Evolutionary conservation across 2,329 filamentous ascomycete species (phyloP), one percentile per base, ranked within the genome.

Genomic region (Penicillium fuscoglaucum): DNA sequence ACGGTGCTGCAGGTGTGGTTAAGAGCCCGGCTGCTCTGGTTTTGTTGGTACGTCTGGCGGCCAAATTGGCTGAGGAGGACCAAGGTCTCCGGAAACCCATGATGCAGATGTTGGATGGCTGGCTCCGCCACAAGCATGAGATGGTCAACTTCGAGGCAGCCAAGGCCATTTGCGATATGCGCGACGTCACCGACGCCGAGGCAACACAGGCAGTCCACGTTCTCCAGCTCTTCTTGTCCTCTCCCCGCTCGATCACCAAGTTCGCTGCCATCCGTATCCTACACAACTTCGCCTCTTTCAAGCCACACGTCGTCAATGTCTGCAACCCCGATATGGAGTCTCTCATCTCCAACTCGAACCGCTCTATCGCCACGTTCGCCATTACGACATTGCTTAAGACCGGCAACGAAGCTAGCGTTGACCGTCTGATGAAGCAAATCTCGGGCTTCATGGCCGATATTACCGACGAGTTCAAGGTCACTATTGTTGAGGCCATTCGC

Each of bases 111-210:
- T 85, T 99, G 69, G 93, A 98, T 75, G 90, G 92, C 71, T 98
- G 93, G 93, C 80, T 99, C 76, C 87, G 93, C 75, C 93, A 98
- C 79, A 98, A 99, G 88, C 96, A 92, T 77, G 95, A 98, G 76
- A 96, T 96, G 91, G 93, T 99, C 79, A 98, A 97, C 81, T 97
- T 99, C 68, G 95, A 99, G 79, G 95, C 95, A 54, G 95, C 95
- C 64, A 98, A 98, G 83, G 93, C 93, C 52, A 96, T 99, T 70
- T 96, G 93, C 80, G 90, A 96, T 69, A 89, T 98, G 84, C 87
- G 89, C 64, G 92, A 98, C 75, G 89, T 98, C 47, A 93, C 90
- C 57, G 95, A 99, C 72, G 88, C 87, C 55, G 93, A 99, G 76
- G 90, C 96, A 43, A 85, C 89, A 43, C 92, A 96, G 76, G 93